Percentiles rank a stretch among this genome's conserved stretches.
phyloP scores from a whole-genome alignment of 108 stramenopile species.

The Pseudonitzschia multiseries region DNA sequence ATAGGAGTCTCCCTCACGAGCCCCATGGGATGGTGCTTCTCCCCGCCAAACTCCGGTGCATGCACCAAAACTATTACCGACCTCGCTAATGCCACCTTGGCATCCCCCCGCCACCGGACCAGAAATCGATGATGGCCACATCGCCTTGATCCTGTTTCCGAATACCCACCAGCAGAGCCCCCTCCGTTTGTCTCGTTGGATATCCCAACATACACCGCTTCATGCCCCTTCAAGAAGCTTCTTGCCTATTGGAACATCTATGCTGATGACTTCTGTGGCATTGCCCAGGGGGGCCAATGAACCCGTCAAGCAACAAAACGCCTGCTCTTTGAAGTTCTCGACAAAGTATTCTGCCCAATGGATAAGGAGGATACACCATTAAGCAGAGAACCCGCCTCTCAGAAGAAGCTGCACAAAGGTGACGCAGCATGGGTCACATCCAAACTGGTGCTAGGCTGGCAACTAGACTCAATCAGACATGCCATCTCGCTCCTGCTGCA shows the following conservation, averaged over 20 bases:
- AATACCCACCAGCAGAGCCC: too few relatives aligned
- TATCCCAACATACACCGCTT: too few relatives aligned
- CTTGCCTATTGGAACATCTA: conserved; percentile 35
- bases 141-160: too few relatives aligned
- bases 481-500: conserved; percentile 12
- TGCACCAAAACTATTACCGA: not conserved
- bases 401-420: conserved; percentile 37
- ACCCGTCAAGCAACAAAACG: not conserved
- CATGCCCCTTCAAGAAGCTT: not conserved
- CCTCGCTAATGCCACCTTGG: too few relatives aligned
- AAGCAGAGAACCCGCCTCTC: conserved; percentile 27
- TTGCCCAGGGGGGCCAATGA: conserved; percentile 23
- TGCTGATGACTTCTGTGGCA: conserved; percentile 41
- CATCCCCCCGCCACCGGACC: not conserved
- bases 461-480: not conserved
- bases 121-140: too few relatives aligned
- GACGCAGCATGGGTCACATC: conserved; percentile 40
- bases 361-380: conserved; percentile 17
- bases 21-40: not conserved
- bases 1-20: too few relatives aligned
- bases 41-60: too few relatives aligned
- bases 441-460: conserved; percentile 40
- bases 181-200: too few relatives aligned
- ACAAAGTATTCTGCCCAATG: conserved; percentile 34
- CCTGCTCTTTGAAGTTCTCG: conserved; percentile 26